Percentiles rank a stretch among this genome's conserved stretches.
phyloP scores from a whole-genome alignment of 768 basidiomycete species.

The Kondoa malvinella region DNA sequence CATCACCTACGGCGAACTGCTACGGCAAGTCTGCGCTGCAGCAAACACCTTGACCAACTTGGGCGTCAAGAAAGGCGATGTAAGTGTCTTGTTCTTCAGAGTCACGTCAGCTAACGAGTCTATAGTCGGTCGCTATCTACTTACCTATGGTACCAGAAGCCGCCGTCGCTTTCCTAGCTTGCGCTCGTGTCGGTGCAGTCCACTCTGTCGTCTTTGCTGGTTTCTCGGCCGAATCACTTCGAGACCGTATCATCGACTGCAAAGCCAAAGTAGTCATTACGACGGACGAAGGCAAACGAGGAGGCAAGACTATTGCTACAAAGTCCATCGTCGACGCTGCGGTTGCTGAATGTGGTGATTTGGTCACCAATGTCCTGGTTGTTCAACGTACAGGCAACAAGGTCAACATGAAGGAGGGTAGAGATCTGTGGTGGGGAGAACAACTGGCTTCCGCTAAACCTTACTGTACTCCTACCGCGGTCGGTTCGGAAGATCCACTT shows the following conservation, averaged over 20 bases:
- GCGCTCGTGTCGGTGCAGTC: constrained; percentile 86
- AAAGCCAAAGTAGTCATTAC: constrained; percentile 81
- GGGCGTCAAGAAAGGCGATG: constrained; percentile 85
- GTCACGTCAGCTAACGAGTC: neutral
- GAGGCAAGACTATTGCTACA: constrained; percentile 86
- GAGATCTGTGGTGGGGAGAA: constrained; percentile 96
- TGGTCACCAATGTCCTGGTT: constrained; percentile 79
- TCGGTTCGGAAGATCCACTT: constrained; percentile 84
- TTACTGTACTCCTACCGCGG: constrained; percentile 74
- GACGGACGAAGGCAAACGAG: constrained; percentile 79
- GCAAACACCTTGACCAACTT: constrained; percentile 81
- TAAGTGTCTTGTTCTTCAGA: constrained; percentile 25
- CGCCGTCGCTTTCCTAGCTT: constrained; percentile 89
- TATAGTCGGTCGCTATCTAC: constrained; percentile 63
- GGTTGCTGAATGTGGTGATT: constrained; percentile 54
- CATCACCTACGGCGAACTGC: constrained; percentile 65
- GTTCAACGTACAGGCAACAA: constrained; percentile 68
- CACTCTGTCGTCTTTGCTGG: constrained; percentile 97
- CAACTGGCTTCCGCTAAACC: constrained; percentile 63
- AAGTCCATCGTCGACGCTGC: constrained; percentile 88
- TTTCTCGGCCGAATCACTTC: constrained; percentile 82
- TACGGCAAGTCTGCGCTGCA: constrained; percentile 69
- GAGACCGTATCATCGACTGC: constrained; percentile 83
- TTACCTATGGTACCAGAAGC: constrained; percentile 79
- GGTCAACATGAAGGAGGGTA: constrained; percentile 60